Evolutionary conservation across 148 eudicot species (phyloP).

Genomic region (Vaccinium darrowii): DNA sequence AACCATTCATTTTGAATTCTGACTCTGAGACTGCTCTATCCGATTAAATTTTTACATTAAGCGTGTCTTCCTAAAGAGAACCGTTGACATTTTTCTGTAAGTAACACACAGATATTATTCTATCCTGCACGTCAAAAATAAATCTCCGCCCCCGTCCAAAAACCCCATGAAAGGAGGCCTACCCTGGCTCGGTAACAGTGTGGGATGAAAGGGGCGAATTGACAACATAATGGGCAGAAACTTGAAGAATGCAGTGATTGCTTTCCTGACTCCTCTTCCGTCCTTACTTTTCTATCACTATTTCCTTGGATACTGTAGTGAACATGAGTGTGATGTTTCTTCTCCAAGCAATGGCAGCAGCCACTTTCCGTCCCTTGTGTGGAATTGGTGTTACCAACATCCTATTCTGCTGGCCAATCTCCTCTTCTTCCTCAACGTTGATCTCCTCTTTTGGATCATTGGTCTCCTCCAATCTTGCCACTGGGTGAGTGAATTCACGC

Average conservation of each 20-base stretch:
- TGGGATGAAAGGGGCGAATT: neutral
- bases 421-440: conserved; percentile 75
- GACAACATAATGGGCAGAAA: conserved; percentile 19
- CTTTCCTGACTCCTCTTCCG: conserved; percentile 73
- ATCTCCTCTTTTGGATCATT: conserved; percentile 72
- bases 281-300: conserved; percentile 64
- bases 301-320: conserved; percentile 41
- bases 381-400: conserved; percentile 76
- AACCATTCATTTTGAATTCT: no score
- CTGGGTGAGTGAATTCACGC: conserved; percentile 49
- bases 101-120: no score
- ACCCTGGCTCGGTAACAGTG: neutral
- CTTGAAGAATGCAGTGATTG: conserved; percentile 50
- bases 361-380: conserved; percentile 34
- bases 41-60: neutral
- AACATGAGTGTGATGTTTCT: neutral
- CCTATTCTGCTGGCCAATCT: conserved; percentile 67
- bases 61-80: no score
- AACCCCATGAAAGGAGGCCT: neutral
- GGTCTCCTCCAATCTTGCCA: conserved; percentile 73
- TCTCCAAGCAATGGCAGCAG: neutral
- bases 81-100: no score
- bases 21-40: neutral
- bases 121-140: no score
- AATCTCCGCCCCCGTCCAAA: no score